phyloP scores from a whole-genome alignment of 805 yeast species.

The Ogataea corticis region DNA sequence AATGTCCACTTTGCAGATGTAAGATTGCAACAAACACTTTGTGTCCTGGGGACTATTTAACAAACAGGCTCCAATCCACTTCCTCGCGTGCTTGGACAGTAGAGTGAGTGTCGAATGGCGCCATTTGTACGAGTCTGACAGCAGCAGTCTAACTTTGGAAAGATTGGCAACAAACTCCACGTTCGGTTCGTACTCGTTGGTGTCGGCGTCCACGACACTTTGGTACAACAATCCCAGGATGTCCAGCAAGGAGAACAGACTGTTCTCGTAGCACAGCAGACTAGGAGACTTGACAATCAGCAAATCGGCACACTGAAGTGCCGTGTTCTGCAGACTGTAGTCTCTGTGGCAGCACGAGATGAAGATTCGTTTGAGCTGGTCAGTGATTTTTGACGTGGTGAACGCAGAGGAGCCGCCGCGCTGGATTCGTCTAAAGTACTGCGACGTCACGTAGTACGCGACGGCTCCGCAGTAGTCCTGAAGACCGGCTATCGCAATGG shows the following conservation, averaged over 20 bases:
- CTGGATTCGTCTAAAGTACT: conserved; percentile 53
- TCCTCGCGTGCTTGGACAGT: conserved; percentile 56
- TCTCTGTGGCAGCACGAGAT: conserved; percentile 78
- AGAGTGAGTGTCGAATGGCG: conserved; percentile 65
- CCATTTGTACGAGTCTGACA: conserved; percentile 78
- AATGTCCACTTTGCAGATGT: conserved; percentile 49
- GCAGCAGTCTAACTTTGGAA: conserved; percentile 50
- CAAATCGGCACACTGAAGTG: conserved; percentile 72
- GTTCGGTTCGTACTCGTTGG: conserved; percentile 83
- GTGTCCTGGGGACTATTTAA: conserved; percentile 67
- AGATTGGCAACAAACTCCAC: conserved; percentile 51
- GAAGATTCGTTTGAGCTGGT: conserved; percentile 68
- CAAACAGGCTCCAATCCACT: conserved; percentile 67
- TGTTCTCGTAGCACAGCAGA: conserved; percentile 68
- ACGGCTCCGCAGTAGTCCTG: conserved; percentile 68
- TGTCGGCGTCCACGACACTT: conserved; percentile 80
- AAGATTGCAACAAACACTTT: conserved; percentile 76
- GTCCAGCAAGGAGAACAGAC: conserved; percentile 80
- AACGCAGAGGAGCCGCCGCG: conserved; percentile 56
- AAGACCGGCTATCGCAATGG: conserved; percentile 64
- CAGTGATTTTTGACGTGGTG: conserved; percentile 58
- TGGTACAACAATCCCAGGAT: conserved; percentile 74
- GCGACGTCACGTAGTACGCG: conserved; percentile 57
- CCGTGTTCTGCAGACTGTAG: conserved; percentile 70
- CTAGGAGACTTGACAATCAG: conserved; percentile 72